Evolutionary conservation across 2,329 filamentous ascomycete species (phyloP), one percentile per base, ranked within the genome.

Genomic region (Xylogone sp.): DNA sequence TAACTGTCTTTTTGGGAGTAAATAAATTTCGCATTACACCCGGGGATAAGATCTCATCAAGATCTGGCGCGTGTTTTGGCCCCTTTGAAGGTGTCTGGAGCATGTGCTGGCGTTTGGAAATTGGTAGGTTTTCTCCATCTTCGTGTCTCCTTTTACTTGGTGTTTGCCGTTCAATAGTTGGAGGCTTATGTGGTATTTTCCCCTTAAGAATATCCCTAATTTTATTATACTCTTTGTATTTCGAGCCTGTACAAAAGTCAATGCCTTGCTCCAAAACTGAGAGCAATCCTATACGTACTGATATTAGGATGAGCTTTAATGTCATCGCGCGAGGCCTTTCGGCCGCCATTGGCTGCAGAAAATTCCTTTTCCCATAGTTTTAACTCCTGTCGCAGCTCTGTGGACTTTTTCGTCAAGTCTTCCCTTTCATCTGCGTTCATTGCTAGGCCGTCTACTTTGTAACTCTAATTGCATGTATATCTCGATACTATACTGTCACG

Each of bases 221-320:
- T 58, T 78, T 83, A 65, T 85, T 84, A 69, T 91, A 92, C 56
- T 87, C 78, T 65, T 87, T 90, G 69, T 93, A 93, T 64, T 90
- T 91, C 12, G 54, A 39, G 13, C 34, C 34, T 39, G 13, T 4
- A 39, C n/a, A 39, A 16, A 39, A 16, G 10, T 39, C 10, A 39
- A 13, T 16, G 10, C 34, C n/a, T 45, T 75, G 75, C 34, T 84
- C 86, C 88, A 59, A 39, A 19, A 9, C 8, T n/a, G 13, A 39
- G 34, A n/a, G 34, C 5, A 16, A 18, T 39, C 13, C 34, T 18
- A 18, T 39, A 39, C 73, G 29, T 78, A 90, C 87, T 85, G 61
- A 92, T 90, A 0, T 79, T 77, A 6, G 80, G 76, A 60, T 89
- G 83, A 48, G 78, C 76, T 70, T 90, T 91, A 73, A 93, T 91